These are phyloP conservation scores for Macrophomina phaseolina DNA, from an alignment of 2,329 filamentous ascomycete genomes.

Conservation along the genomic window DNA sequence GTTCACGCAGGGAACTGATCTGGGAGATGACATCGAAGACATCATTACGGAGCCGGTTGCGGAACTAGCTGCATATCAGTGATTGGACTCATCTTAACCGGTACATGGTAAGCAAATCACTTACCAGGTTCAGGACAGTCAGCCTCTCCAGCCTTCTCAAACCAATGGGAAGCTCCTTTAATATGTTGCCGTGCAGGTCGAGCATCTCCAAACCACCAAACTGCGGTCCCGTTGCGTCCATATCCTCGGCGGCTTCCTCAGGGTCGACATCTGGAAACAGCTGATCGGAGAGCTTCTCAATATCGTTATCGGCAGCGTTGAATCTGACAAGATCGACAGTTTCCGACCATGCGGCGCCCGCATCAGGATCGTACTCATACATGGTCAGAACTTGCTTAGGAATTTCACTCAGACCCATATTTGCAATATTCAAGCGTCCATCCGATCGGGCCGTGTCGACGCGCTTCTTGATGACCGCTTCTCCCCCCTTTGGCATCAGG, in stretches of 20 bases:
- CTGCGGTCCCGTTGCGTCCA: slow-evolving; percentile 72
- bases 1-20: slow-evolving; percentile 73
- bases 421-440: slow-evolving; percentile 86
- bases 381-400: slow-evolving; percentile 85
- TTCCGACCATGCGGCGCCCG: slow-evolving; percentile 82
- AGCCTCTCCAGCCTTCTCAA: slow-evolving; percentile 74
- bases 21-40: slow-evolving; percentile 76
- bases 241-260: slow-evolving; percentile 64
- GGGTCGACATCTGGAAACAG: slow-evolving; percentile 75
- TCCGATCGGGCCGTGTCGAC: slow-evolving; percentile 75
- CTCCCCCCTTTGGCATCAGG: slow-evolving; percentile 63
- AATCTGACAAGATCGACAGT: slow-evolving; percentile 85
- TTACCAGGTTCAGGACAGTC: slow-evolving; percentile 80
- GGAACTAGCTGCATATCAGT: slow-evolving; percentile 60
- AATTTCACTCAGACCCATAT: slow-evolving; percentile 78
- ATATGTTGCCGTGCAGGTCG: slow-evolving; percentile 84
- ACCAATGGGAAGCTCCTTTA: slow-evolving; percentile 75
- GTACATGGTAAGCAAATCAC: slow-evolving; percentile 36
- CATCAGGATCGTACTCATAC: slow-evolving; percentile 79
- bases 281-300: slow-evolving; percentile 73
- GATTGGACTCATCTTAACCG: slow-evolving; percentile 3
- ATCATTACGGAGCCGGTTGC: slow-evolving; percentile 78
- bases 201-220: slow-evolving; percentile 82
- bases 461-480: slow-evolving; percentile 74
- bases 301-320: slow-evolving; percentile 86